Evolutionary conservation across 345 rosid species (phyloP).

Genomic region (Trapa bicornis): DNA sequence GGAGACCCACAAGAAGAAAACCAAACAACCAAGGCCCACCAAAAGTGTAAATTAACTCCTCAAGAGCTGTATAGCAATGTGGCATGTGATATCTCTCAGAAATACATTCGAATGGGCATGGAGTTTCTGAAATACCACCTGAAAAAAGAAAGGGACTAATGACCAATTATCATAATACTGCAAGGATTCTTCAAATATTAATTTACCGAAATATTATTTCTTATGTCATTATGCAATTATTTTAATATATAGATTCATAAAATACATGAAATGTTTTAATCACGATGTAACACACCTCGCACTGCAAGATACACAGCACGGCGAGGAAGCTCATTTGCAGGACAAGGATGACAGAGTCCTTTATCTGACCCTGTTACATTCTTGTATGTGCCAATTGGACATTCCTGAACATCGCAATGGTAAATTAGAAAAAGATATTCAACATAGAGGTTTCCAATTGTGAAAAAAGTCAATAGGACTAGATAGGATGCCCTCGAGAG

Average conservation of each 20-base stretch:
- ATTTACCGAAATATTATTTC: neutral
- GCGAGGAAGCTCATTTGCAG: conserved; percentile 63
- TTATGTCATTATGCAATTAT: neutral
- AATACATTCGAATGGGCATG: conserved; percentile 82
- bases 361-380: conserved; percentile 74
- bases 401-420: conserved; percentile 47
- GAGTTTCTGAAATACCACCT: conserved; percentile 88
- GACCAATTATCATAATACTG: neutral
- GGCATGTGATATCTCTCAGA: conserved; percentile 97
- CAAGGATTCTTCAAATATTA: neutral
- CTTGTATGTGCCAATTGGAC: conserved; percentile 88
- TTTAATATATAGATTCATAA: neutral
- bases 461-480: neutral
- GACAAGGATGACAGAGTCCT: conserved; percentile 72
- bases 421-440: neutral
- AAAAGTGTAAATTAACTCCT: conserved; percentile 92
- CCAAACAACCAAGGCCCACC: conserved; percentile 98
- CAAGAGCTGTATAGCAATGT: conserved; percentile 88
- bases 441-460: neutral
- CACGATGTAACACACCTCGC: conserved; percentile 49
- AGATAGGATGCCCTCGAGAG: neutral
- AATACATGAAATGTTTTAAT: neutral
- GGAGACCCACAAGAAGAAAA: conserved; percentile 75
- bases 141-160: conserved; percentile 12
- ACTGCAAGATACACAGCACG: conserved; percentile 68